Base-by-base conservation (phyloP, 2,329 filamentous ascomycete genomes). In the Taxawa tesnikishii region DNA sequence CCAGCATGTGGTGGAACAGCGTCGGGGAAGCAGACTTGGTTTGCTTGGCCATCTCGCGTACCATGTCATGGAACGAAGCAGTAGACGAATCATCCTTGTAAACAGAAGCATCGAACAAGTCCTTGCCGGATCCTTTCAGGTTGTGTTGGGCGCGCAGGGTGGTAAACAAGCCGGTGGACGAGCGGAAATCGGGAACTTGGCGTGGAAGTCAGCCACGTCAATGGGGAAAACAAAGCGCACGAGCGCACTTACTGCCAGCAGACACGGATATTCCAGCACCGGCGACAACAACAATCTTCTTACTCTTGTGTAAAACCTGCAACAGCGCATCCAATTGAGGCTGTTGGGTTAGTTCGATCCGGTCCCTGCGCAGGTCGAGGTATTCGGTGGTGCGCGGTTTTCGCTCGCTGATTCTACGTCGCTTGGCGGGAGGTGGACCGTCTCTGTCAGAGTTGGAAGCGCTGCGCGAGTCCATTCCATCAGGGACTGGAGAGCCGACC, bases 261-360 rank as follows among this genome's bases (percentile, higher is more conserved):
- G 88, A 88, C 31, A 94, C 90, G 24, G 90, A 96, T 48, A 98
- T 98, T 40, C 90, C 90, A 42, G 90, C 90, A 37, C 90, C 90
- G 28, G 88, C 90, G 54, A 98, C 82, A 31, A 96, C 83, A 19
- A 98, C 84, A 52, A 98, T 93, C 63, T 94, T 94, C 61, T 87
- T 83, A 65, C 90, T 90, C 51, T 82, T 85, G 48, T 80, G 79
- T 34, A 98, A 59, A 15, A 77, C 78, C 26, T 76, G 72, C 27
- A 87, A 61, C 17, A 98, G 64, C 34, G 76, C 71, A 38, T 81
- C 70, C 24, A 94, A 63, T 46, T 78, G 69, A 17, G 61, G 55
- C 40, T 68, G 59, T 39, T 88, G 72, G 29, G 67, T 62, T 11
- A 67, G 62, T 24, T 61, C 60, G 27, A 73, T 58, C 9, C 68